Evolutionary conservation across 192 early-diverging fungal species (phyloP).

Genomic region (Coemansia sp.): DNA sequence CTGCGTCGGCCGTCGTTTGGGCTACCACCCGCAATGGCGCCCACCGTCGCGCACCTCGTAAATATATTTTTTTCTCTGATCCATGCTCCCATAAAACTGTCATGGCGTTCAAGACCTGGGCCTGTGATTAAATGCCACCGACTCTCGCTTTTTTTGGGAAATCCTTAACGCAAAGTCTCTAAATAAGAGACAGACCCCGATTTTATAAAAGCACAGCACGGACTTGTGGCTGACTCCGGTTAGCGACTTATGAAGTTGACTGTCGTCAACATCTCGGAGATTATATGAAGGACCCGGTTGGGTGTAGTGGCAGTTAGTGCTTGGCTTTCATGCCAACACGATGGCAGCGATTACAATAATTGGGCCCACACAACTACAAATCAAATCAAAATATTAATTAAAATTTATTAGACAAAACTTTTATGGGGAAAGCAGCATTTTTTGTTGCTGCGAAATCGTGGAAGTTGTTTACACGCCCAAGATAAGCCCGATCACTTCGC

Average conservation of each 20-base stretch:
- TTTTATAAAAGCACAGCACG: slow-evolving; percentile 52
- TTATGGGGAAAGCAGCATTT: too few species aligned
- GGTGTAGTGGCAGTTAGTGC: slow-evolving; percentile 35
- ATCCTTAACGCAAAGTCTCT: slow-evolving; percentile 51
- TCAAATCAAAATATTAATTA: background rate
- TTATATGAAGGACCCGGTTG: slow-evolving; percentile 23
- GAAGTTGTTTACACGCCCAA: background rate
- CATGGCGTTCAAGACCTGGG: background rate
- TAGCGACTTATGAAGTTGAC: slow-evolving; percentile 44
- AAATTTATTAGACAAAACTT: background rate
- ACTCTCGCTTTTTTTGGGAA: background rate
- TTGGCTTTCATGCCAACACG: slow-evolving; percentile 38
- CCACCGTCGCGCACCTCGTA: background rate
- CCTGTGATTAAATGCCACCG: background rate
- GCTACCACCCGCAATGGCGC: slow-evolving; percentile 30
- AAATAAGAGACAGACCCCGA: slow-evolving; percentile 46
- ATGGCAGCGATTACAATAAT: slow-evolving; percentile 50
- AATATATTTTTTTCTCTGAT: background rate
- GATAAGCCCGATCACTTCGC: too few species aligned
- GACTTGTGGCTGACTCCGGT: slow-evolving; percentile 19
- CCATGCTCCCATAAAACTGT: background rate
- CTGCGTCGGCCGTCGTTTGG: slow-evolving; percentile 37
- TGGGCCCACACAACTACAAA: slow-evolving; percentile 17
- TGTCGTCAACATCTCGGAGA: slow-evolving; percentile 55
- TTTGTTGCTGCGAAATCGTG: background rate